These are phyloP conservation scores for Talaromyces funiculosus DNA, from an alignment of 2,329 filamentous ascomycete genomes.

Conservation along the genomic window DNA sequence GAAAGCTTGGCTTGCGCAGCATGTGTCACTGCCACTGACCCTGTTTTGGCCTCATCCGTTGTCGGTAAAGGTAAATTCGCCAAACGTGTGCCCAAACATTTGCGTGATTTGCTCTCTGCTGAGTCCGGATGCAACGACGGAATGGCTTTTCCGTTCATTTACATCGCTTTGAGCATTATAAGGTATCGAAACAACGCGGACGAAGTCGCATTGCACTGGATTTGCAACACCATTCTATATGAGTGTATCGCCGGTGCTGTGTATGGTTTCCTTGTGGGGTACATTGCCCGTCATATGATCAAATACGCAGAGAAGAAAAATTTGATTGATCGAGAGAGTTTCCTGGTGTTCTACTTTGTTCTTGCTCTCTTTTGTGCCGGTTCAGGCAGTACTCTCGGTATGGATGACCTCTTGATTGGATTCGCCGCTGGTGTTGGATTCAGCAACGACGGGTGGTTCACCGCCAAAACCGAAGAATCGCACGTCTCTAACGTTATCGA, in stretches of 20 bases:
- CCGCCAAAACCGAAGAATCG: slow-evolving; percentile 94
- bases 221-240: slow-evolving; percentile 85
- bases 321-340: slow-evolving; percentile 91
- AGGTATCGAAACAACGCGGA: slow-evolving; percentile 65
- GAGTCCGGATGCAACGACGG: slow-evolving; percentile 99
- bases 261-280: slow-evolving; percentile 82
- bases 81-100: slow-evolving; percentile 93
- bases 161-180: slow-evolving; percentile 84
- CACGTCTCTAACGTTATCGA: slow-evolving; percentile 99
- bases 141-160: slow-evolving; percentile 98
- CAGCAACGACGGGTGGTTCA: slow-evolving; percentile 98
- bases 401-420: slow-evolving; percentile 90
- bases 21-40: slow-evolving; percentile 95
- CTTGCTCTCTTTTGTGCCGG: slow-evolving; percentile 93
- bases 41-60: slow-evolving; percentile 92
- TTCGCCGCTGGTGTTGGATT: slow-evolving; percentile 97
- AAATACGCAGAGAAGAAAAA: slow-evolving; percentile 77
- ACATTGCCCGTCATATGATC: slow-evolving; percentile 84
- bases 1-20: slow-evolving; percentile 82
- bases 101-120: slow-evolving; percentile 88
- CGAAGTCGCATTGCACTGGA: slow-evolving; percentile 75
- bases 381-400: slow-evolving; percentile 80
- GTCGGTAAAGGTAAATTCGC: slow-evolving; percentile 99
- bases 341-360: slow-evolving; percentile 97
- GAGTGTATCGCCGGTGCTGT: slow-evolving; percentile 91